Conservation (phyloP, 2,329 filamentous ascomycete species). For the Dendryphion nanum region DNA sequence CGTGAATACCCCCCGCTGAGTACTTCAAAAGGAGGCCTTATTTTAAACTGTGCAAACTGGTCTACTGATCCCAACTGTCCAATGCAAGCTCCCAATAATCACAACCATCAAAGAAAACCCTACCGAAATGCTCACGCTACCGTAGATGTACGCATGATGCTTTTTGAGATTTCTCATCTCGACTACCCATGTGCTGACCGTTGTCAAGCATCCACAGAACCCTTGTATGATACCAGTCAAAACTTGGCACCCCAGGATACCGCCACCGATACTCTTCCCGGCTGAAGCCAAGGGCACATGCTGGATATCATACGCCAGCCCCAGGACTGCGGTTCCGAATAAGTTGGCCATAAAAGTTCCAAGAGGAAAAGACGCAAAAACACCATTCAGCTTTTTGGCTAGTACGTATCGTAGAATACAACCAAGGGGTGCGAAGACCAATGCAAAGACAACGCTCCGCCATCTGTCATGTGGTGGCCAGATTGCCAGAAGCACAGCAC, state of each 20-base stretch:
- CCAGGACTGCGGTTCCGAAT: constrained; percentile 70
- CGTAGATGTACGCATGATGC: constrained; percentile 68
- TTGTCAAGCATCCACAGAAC: constrained; percentile 50
- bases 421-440: constrained; percentile 81
- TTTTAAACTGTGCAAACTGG: no score
- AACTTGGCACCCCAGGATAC: constrained; percentile 44
- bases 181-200: constrained; percentile 49
- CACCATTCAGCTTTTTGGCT: constrained; percentile 68
- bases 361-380: constrained; percentile 68
- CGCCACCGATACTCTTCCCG: constrained; percentile 46
- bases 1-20: no score
- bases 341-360: constrained; percentile 86
- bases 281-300: constrained; percentile 56
- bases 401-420: constrained; percentile 73
- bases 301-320: constrained; percentile 75
- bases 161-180: constrained; percentile 42
- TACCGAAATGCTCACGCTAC: constrained; percentile 57
- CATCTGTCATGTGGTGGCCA: constrained; percentile 70
- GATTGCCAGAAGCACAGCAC: constrained; percentile 68
- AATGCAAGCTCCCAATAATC: constrained; percentile 73
- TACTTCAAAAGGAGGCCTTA: no score
- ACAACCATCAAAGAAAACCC: constrained; percentile 62
- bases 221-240: constrained; percentile 49
- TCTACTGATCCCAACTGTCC: constrained; percentile 59
- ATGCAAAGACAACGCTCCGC: constrained; percentile 75